phyloP scores from a whole-genome alignment of 208 protist species.

The Lotmaria passim region DNA sequence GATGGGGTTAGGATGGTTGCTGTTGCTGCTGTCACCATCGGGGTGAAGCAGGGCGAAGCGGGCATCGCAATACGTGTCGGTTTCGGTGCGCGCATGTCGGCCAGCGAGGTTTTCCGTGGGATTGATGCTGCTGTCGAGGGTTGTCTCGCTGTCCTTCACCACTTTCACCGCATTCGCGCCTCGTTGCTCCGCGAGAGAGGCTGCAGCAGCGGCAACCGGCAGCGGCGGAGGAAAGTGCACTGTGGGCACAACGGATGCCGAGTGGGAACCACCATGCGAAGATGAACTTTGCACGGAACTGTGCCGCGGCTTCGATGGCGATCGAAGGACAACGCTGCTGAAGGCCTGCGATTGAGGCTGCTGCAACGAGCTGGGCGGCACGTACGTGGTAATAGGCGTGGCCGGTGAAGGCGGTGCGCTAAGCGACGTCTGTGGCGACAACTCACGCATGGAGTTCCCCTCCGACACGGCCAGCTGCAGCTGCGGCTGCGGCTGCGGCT shows the following conservation, averaged over 20 bases:
- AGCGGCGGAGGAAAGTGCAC: background rate
- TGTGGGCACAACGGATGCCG: background rate
- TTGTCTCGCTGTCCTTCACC: background rate
- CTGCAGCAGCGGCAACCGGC: background rate
- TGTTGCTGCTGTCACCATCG: background rate
- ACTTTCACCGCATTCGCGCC: background rate
- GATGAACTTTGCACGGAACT: background rate
- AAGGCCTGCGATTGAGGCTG: background rate
- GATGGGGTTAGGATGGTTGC: background rate
- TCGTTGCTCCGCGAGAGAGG: background rate
- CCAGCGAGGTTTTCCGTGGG: background rate
- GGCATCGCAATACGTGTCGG: slow-evolving; percentile 1
- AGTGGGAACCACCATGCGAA: background rate
- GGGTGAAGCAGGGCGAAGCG: background rate
- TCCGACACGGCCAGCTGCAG: slow-evolving; percentile 1
- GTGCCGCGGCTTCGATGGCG: background rate
- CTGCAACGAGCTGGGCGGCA: slow-evolving; percentile 15
- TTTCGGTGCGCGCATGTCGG: slow-evolving; percentile 5
- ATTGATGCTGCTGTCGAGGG: background rate
- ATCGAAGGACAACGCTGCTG: too few species aligned
- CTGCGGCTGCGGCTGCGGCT: background rate
- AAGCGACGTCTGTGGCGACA: slow-evolving; percentile 7
- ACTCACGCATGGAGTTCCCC: background rate
- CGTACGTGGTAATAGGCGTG: slow-evolving; percentile 2
- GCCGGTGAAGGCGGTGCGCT: background rate